A percentile compares a stretch with the other conserved stretches of the same genome.
Conservation (phyloP, 164 flowering plant species). For the Aristolochia fimbriata region DNA sequence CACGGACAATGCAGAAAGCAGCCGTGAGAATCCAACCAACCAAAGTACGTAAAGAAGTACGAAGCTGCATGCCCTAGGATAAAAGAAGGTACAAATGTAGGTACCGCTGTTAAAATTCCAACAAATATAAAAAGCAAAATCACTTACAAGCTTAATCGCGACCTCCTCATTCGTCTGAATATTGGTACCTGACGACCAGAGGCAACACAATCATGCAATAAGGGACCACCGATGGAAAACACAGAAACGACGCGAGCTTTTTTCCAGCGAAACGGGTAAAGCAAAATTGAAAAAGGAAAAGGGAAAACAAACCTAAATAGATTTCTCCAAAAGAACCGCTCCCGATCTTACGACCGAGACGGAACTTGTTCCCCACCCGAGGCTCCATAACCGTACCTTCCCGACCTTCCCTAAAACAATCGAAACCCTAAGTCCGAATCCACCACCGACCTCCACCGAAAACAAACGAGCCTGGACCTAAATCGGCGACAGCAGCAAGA, state of each 20-base stretch:
- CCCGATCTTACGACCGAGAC: constrained; percentile 86
- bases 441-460: not conserved
- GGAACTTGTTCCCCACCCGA: constrained; percentile 76
- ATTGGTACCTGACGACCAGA: constrained; percentile 49
- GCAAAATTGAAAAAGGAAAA: not conserved
- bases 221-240: not conserved
- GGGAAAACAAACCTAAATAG: constrained; percentile 60
- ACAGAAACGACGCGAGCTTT: not conserved
- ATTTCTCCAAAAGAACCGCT: constrained; percentile 94
- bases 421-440: not conserved
- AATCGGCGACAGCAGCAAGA: not conserved
- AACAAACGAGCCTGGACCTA: not conserved
- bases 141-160: constrained; percentile 82
- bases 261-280: not conserved
- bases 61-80: no score
- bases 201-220: not conserved
- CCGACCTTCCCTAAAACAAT: not conserved
- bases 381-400: constrained; percentile 50
- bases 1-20: no score
- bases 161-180: constrained; percentile 86
- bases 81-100: no score
- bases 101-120: not conserved
- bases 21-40: no score
- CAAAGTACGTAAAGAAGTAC: no score
- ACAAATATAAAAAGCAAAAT: not conserved